Base-by-base conservation (phyloP, 2,329 filamentous ascomycete genomes). In the Fusarium paranaense region DNA sequence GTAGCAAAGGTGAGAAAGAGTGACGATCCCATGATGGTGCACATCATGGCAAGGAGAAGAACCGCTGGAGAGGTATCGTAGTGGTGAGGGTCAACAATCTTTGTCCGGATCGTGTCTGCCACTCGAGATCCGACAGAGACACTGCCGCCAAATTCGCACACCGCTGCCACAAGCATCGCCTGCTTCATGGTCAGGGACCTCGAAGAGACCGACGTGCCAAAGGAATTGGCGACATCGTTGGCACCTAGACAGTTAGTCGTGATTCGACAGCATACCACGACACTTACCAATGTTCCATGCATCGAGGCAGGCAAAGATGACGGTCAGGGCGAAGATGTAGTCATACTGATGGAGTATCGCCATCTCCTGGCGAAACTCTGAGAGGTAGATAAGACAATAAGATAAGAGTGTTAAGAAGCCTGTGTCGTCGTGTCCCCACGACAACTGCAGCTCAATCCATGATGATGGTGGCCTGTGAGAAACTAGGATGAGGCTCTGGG, bases 181-280 rank as follows among this genome's bases (percentile, higher is more conserved):
- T 92, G 89, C 68, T 87, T 77, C 80, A 91, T 89, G 18, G 89
- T 88, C 62, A 93, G 81, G 66, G 92, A 93, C 50, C 91, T 86
- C 18, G 92, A 93, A 2, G 91, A 92, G 72, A 94, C 92, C 73
- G 90, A 92, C 45, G 91, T 93, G 22, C 92, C 91, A 89, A 91
- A 94, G 5, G 91, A 89, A 84, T 94, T 94, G 81, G 92, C 92
- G 67, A 94, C 92, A 92, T 94, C 92, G 82, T 91, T 87, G 76
- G 86, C 86, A 72, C 85, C 85, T 86, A 33, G n/a, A 7, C 5
- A 1, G 68, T 78, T 38, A 77, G 74, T 9, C 5, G 35, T 18
- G 0, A 1, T 45, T 22, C 22, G 22, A 1, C 2, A 68, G 13
- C 8, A 18, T 1, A 16, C 2, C 4, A 0, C 8, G 2, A 11